These are phyloP conservation scores for Pholiota conissans DNA, from an alignment of 768 basidiomycete genomes.

Conservation along the genomic window DNA sequence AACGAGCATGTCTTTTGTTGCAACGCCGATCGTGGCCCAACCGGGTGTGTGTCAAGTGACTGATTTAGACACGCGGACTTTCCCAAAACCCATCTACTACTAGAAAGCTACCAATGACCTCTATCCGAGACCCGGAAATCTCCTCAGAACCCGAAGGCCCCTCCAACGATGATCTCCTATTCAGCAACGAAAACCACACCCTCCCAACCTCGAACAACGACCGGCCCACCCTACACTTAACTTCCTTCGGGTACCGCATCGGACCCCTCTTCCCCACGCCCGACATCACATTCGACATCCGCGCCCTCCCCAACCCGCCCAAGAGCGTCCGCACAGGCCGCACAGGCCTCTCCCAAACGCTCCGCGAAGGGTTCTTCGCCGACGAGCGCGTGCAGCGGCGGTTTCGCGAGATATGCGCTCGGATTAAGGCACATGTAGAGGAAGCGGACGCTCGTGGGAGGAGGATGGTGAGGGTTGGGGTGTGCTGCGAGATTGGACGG, in stretches of 20 bases:
- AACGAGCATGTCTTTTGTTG: conserved; percentile 15
- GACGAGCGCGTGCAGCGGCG: conserved; percentile 17
- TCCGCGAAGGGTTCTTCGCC: conserved; percentile 23
- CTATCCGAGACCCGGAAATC: no score
- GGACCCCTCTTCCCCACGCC: conserved; percentile 23
- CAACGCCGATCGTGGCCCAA: neutral
- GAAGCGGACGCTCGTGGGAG: conserved; percentile 12
- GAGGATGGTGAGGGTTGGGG: conserved; percentile 16
- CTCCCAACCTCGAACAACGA: conserved; percentile 14
- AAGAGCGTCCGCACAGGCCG: conserved; percentile 22
- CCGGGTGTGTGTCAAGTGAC: no score
- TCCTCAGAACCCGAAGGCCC: no score
- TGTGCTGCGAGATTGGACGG: conserved; percentile 26
- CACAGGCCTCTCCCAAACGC: conserved; percentile 22
- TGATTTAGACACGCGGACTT: no score
- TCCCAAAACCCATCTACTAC: no score
- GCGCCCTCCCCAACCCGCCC: conserved; percentile 27
- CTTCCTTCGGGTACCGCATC: conserved; percentile 24
- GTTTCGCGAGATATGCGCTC: conserved; percentile 14
- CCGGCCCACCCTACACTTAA: conserved; percentile 18
- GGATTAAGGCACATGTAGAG: conserved; percentile 10
- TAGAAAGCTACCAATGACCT: no score
- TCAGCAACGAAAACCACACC: conserved; percentile 10
- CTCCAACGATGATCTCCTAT: neutral
- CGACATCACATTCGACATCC: conserved; percentile 23